These are phyloP conservation scores for Mycena filopes DNA, from an alignment of 768 basidiomycete species.

Conservation along the genomic window DNA sequence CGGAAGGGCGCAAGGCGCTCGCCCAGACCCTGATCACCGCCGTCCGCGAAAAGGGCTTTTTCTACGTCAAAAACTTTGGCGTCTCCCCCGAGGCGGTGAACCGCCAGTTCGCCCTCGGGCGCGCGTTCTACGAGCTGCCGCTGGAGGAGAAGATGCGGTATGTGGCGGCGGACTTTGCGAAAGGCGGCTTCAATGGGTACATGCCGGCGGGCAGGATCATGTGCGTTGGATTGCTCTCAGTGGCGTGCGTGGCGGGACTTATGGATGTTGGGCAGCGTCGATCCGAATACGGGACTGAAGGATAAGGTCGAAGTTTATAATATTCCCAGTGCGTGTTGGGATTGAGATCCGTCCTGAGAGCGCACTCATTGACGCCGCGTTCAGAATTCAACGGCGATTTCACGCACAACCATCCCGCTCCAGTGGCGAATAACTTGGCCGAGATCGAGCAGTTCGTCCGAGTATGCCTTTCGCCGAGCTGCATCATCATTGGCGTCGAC, in stretches of 20 bases:
- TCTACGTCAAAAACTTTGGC: slow-evolving; percentile 63
- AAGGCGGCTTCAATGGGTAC: slow-evolving; percentile 61
- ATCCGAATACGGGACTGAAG: slow-evolving; percentile 47
- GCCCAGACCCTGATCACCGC: slow-evolving; percentile 54
- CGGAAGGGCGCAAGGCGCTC: slow-evolving; percentile 54
- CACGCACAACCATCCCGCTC: slow-evolving; percentile 52
- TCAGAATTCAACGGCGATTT: slow-evolving; percentile 58
- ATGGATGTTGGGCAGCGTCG: slow-evolving; percentile 40
- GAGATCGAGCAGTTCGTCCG: slow-evolving; percentile 59
- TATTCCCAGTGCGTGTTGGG: slow-evolving; percentile 51
- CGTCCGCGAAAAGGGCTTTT: slow-evolving; percentile 59
- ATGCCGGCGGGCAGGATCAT: slow-evolving; percentile 55
- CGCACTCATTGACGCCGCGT: background rate
- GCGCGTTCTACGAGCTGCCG: slow-evolving; percentile 59
- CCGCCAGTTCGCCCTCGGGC: slow-evolving; percentile 58
- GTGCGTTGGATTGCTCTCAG: slow-evolving; percentile 33
- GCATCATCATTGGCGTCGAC: background rate
- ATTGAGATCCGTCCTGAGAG: background rate
- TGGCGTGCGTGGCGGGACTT: too few relatives aligned
- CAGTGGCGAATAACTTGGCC: slow-evolving; percentile 48
- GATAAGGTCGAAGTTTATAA: slow-evolving; percentile 63
- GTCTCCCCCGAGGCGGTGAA: slow-evolving; percentile 61
- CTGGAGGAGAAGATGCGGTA: slow-evolving; percentile 61
- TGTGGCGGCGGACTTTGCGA: slow-evolving; percentile 48
- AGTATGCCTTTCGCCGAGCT: slow-evolving; percentile 31